Base-by-base conservation (phyloP, 2,329 filamentous ascomycete species). In the Hyphodiscus sp. region DNA sequence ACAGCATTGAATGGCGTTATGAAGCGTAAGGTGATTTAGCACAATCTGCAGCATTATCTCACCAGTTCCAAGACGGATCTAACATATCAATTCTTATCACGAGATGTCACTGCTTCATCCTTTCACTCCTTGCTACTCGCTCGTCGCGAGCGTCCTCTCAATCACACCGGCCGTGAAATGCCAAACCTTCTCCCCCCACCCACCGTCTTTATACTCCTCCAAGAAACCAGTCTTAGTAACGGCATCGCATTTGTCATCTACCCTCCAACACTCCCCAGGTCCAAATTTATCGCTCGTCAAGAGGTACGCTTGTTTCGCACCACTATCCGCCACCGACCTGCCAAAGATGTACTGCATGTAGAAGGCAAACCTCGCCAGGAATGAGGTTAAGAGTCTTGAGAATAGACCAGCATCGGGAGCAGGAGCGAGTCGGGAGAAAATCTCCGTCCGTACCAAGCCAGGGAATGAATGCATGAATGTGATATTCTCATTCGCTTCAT, bases 401-500 rank as follows among this genome's bases (percentile, higher is more conserved):
- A 33, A 19, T 15, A 49, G n/a, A 42, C 49, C 30, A 47, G 30
- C 47, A 20, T 60, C 60, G 20, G 59, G 62, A 20, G 58, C 56
- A 2, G 65, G 62, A 58, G 51, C 29, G 33, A 29, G 7, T 26
- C 18, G n/a, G n/a, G n/a, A 46, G 29, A 47, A 67, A 68, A 49
- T 67, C 65, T 29, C 71, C 69, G 54, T 56, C 15, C 29, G 41
- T 16, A 55, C 53, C 6, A 54, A 43, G 5, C 71, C 68, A 1
- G 71, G 71, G 45, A 63, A 70, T 20, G 61, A 58, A 53, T 73
- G 70, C 6, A 73, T 50, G 50, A 73, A 73, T 1, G 63, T 64
- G 16, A 73, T 65, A 6, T 68, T 64, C 0, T 75, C 75, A 29
- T 77, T 71, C 2, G 30, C 18, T 9, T 50, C 19, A 11, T 56